Evolutionary conservation across 148 eudicot genomes (phyloP).

Genomic region (Spergularia marina): DNA sequence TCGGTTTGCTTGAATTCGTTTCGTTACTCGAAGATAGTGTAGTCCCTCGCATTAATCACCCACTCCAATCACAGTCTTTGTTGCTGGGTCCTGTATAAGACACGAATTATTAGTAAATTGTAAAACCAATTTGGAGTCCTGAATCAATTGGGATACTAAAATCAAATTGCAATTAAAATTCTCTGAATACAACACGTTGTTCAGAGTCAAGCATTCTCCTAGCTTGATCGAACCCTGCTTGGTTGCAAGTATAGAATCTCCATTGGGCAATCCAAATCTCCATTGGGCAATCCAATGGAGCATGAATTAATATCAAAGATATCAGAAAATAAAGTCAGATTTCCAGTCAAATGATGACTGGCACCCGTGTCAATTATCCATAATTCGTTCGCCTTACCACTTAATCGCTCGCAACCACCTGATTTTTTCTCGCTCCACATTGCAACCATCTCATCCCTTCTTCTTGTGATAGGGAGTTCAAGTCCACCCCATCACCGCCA

Average conservation of each 20-base stretch:
- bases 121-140: neutral
- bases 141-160: neutral
- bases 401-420: too few species aligned
- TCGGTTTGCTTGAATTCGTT: neutral
- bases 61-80: constrained; percentile 5
- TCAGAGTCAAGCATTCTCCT: neutral
- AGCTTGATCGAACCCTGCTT: neutral
- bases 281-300: neutral
- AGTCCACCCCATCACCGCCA: too few species aligned
- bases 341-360: neutral
- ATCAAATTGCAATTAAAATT: neutral
- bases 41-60: neutral
- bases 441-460: too few species aligned
- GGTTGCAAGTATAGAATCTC: neutral
- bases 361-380: neutral
- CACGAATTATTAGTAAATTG: neutral
- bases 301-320: too few species aligned
- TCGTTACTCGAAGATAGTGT: neutral
- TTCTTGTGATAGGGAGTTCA: too few species aligned
- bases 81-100: neutral
- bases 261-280: neutral
- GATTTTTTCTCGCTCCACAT: too few species aligned
- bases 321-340: neutral
- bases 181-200: neutral
- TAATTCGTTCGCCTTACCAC: too few species aligned